Evolutionary conservation across 352 stramenopile genomes (phyloP).

Genomic region (Globisporangium polare): DNA sequence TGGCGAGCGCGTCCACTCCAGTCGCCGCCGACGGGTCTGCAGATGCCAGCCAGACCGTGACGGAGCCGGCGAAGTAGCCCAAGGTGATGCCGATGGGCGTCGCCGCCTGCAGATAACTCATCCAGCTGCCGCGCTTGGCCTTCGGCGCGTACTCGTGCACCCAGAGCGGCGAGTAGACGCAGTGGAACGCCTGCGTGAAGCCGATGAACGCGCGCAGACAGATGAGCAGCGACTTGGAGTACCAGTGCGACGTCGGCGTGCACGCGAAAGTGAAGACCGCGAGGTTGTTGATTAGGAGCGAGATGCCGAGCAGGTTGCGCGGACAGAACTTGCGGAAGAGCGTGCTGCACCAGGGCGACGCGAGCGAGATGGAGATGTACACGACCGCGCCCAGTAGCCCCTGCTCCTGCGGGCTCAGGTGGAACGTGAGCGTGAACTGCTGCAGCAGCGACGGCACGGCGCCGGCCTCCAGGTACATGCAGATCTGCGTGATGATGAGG

Average conservation of each 20-base stretch:
- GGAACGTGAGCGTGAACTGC: constrained; percentile 79
- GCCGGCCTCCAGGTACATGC: constrained; percentile 85
- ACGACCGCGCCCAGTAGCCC: constrained; percentile 77
- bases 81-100: constrained; percentile 75
- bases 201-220: constrained; percentile 64
- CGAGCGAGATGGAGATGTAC: constrained; percentile 79
- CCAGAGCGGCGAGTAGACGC: constrained; percentile 84
- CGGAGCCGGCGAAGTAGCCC: constrained; percentile 71
- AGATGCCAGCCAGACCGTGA: constrained; percentile 54
- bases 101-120: constrained; percentile 81
- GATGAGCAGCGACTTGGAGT: constrained; percentile 78
- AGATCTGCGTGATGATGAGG: constrained; percentile 79
- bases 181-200: constrained; percentile 78
- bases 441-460: constrained; percentile 80
- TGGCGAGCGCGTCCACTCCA: constrained; percentile 5
- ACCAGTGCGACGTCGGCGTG: constrained; percentile 51
- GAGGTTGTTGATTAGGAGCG: constrained; percentile 76
- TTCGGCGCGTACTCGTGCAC: constrained; percentile 83
- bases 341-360: constrained; percentile 75
- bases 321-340: constrained; percentile 78
- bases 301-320: constrained; percentile 57
- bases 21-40: constrained; percentile 18
- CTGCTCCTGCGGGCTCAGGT: constrained; percentile 72
- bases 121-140: constrained; percentile 65
- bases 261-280: constrained; percentile 71